These are phyloP conservation scores for Elymus sibiricus DNA, from an alignment of 176 grass and related monocot genomes.

Conservation along the genomic window DNA sequence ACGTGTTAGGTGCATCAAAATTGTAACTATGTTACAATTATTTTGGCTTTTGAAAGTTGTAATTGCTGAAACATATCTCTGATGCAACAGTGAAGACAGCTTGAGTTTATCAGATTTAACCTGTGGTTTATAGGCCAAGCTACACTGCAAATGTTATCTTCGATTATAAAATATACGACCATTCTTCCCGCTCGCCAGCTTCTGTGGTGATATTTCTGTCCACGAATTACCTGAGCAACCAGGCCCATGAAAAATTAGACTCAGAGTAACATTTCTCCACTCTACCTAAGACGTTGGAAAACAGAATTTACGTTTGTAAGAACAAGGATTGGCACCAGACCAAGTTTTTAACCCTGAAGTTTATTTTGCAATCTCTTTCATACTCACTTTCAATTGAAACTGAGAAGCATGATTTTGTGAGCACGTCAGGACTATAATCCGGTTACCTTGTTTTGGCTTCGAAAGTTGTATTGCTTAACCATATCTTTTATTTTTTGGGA, in stretches of 20 bases:
- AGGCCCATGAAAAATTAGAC: slow-evolving; percentile 56
- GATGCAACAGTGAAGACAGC: slow-evolving; percentile 65
- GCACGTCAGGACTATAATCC: slow-evolving; percentile 39
- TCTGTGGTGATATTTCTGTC: slow-evolving; percentile 47
- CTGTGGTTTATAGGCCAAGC: slow-evolving; percentile 77
- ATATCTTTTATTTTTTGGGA: slow-evolving; percentile 53
- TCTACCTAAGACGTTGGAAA: slow-evolving; percentile 45
- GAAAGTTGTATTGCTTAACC: slow-evolving; percentile 40
- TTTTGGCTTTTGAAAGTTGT: slow-evolving; percentile 46
- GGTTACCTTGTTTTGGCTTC: slow-evolving; percentile 1
- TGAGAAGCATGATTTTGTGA: not conserved
- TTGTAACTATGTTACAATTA: slow-evolving; percentile 40
- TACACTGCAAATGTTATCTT: slow-evolving; percentile 33
- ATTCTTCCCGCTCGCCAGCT: slow-evolving; percentile 35
- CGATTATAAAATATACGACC: not conserved
- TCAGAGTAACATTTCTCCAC: slow-evolving; percentile 64
- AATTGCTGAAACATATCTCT: slow-evolving; percentile 48
- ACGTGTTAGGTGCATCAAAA: slow-evolving; percentile 29
- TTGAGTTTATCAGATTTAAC: slow-evolving; percentile 71
- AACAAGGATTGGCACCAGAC: slow-evolving; percentile 57
- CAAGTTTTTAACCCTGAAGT: slow-evolving; percentile 52
- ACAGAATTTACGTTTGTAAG: slow-evolving; percentile 53
- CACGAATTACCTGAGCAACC: slow-evolving; percentile 55
- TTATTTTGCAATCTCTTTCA: slow-evolving; percentile 51
- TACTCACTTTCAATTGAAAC: not conserved